Conservation (phyloP, 1,284 basidiomycete species). For the Ganoderma leucocontextum region DNA sequence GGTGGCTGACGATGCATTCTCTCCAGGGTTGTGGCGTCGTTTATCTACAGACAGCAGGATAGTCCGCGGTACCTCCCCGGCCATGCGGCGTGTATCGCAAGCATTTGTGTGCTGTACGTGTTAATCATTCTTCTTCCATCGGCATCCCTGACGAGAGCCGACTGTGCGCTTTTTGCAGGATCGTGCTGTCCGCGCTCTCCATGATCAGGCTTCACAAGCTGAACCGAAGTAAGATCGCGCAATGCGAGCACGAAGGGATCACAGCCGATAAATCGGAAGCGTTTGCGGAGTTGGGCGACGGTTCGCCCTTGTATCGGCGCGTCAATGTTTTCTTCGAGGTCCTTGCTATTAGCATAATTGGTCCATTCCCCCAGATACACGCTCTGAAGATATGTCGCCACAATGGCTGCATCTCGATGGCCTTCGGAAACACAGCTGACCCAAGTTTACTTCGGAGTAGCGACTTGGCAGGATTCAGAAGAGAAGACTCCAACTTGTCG, state of each 20-base stretch:
- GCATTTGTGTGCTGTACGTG: conserved; percentile 20
- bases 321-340: neutral
- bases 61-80: conserved; percentile 29
- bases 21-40: conserved; percentile 28
- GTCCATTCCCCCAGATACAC: neutral
- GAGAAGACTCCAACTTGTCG: no score
- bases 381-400: no score
- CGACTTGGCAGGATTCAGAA: no score
- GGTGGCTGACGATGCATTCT: neutral
- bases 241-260: conserved; percentile 24
- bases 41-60: conserved; percentile 30
- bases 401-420: no score
- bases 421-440: no score
- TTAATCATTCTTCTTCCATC: neutral
- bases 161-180: conserved; percentile 2
- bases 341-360: neutral
- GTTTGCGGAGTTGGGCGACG: conserved; percentile 26
- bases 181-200: conserved; percentile 12
- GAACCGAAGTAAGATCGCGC: conserved; percentile 22
- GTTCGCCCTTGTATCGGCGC: conserved; percentile 28
- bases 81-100: conserved; percentile 24
- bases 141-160: neutral
- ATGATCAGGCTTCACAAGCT: conserved; percentile 22
- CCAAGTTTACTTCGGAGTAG: no score
- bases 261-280: conserved; percentile 5